A percentile compares a stretch with the other conserved stretches of the same genome.
Evolutionary conservation across 1,284 basidiomycete genomes (phyloP).

Genomic region (Tilletia indica): DNA sequence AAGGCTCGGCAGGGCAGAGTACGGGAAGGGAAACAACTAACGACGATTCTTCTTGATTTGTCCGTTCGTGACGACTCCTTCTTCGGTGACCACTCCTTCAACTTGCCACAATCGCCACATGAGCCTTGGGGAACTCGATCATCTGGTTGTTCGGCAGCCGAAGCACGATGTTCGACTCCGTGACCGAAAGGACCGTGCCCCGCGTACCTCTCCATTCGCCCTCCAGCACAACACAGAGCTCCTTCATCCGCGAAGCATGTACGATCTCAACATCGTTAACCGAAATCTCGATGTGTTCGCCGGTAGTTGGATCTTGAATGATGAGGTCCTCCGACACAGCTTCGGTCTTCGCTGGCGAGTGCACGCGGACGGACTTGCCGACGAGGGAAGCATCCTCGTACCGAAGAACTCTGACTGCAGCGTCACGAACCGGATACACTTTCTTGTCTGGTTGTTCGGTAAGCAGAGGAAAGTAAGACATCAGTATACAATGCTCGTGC

Average conservation of each 20-base stretch:
- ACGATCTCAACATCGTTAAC: neutral
- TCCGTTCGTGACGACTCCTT: too few species aligned
- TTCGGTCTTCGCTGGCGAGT: neutral
- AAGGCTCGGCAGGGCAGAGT: too few species aligned
- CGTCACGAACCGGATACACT: conserved; percentile 1
- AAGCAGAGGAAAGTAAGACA: neutral
- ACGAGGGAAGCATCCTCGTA: neutral
- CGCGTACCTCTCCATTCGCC: neutral
- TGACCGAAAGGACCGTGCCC: neutral
- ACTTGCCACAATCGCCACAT: neutral
- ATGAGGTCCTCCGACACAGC: neutral
- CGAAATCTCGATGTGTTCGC: neutral
- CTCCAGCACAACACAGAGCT: conserved; percentile 13
- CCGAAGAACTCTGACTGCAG: neutral
- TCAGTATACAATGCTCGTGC: too few species aligned
- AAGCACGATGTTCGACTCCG: neutral
- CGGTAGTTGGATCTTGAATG: neutral
- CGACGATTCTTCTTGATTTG: too few species aligned
- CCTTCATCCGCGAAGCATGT: conserved; percentile 3
- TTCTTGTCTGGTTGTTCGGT: neutral
- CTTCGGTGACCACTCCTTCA: too few species aligned
- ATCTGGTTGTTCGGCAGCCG: neutral
- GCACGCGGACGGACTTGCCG: neutral
- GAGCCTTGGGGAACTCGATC: conserved; percentile 9
- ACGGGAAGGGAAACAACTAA: too few species aligned